These are phyloP conservation scores for Pelomyxa schiedti DNA, from an alignment of 78 protist genomes.

Conservation along the genomic window DNA sequence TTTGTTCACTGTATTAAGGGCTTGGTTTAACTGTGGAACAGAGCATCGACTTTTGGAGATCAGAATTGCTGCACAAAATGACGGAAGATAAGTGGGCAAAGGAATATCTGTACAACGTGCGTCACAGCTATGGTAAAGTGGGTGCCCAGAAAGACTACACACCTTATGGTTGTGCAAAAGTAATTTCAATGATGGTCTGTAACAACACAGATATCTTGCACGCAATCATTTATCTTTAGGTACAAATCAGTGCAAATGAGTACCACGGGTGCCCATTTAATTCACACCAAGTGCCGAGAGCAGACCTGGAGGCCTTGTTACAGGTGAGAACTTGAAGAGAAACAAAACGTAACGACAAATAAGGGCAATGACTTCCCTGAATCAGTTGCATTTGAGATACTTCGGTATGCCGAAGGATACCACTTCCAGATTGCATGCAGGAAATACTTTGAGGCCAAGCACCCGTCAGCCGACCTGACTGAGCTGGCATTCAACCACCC, in stretches of 20 bases:
- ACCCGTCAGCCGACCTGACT: neutral
- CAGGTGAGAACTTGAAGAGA: too few relatives aligned
- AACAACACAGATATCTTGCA: too few relatives aligned
- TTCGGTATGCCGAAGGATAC: neutral
- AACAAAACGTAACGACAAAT: too few relatives aligned
- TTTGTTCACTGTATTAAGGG: neutral
- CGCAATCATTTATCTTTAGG: too few relatives aligned
- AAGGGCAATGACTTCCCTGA: too few relatives aligned
- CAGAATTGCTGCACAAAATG: slow-evolving; percentile 1
- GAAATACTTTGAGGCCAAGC: slow-evolving; percentile 4
- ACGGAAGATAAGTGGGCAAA: slow-evolving; percentile 7
- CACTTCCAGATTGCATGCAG: slow-evolving; percentile 28
- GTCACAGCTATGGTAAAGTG: slow-evolving; percentile 38
- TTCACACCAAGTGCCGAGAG: neutral
- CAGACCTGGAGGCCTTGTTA: neutral
- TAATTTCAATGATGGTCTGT: neutral
- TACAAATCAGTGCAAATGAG: too few relatives aligned
- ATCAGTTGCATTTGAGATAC: neutral
- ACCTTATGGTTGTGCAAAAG: slow-evolving; percentile 13
- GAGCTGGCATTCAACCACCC: neutral
- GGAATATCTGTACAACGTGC: slow-evolving; percentile 18
- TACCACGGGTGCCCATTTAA: slow-evolving; percentile 40
- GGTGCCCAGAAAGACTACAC: slow-evolving; percentile 21
- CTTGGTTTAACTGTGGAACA: slow-evolving; percentile 25
- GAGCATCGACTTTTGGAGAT: neutral